A percentile compares a stretch with the other conserved stretches of the same genome.
Evolutionary conservation across 306 rosid species (phyloP).

Genomic region (Gastrolobium bilobum): DNA sequence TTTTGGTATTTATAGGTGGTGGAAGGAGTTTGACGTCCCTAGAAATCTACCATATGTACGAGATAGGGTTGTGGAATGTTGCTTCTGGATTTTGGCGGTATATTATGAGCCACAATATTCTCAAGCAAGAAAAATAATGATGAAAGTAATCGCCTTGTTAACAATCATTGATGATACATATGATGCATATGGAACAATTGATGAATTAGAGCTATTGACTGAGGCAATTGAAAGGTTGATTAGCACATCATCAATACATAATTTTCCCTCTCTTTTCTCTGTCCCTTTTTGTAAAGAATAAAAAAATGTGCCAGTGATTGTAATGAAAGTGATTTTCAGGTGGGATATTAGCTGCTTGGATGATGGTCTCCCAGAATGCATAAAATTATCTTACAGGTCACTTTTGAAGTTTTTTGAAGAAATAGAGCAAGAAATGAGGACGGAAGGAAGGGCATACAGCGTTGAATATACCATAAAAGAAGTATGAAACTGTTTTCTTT

Average conservation of each 20-base stretch:
- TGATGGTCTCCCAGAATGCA: conserved; percentile 26
- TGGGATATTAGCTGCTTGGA: conserved; percentile 34
- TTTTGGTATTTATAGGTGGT: conserved; percentile 36
- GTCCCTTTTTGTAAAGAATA: not conserved
- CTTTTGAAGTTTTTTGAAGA: not conserved
- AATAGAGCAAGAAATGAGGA: conserved; percentile 1
- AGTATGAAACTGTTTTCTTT: not conserved
- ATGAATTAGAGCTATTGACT: conserved; percentile 29
- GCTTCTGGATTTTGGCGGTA: conserved; percentile 13
- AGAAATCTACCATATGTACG: conserved; percentile 34
- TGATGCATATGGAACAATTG: conserved; percentile 36
- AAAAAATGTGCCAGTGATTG: not conserved
- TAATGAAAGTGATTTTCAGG: not conserved
- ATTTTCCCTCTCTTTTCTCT: not conserved
- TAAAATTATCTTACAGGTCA: not conserved
- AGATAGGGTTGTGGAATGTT: conserved; percentile 44
- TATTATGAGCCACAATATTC: conserved; percentile 43
- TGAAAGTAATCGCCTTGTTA: not conserved
- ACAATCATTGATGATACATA: conserved; percentile 34
- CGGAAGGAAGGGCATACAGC: conserved; percentile 42
- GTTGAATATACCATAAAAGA: conserved; percentile 19
- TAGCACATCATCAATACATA: not conserved
- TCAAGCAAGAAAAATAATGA: conserved; percentile 43
- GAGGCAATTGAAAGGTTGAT: conserved; percentile 33
- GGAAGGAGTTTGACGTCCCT: conserved; percentile 45